A percentile compares a stretch with the other conserved stretches of the same genome.
phyloP scores from a whole-genome alignment of 495 filamentous ascomycete species.

The Tuber brumale region DNA sequence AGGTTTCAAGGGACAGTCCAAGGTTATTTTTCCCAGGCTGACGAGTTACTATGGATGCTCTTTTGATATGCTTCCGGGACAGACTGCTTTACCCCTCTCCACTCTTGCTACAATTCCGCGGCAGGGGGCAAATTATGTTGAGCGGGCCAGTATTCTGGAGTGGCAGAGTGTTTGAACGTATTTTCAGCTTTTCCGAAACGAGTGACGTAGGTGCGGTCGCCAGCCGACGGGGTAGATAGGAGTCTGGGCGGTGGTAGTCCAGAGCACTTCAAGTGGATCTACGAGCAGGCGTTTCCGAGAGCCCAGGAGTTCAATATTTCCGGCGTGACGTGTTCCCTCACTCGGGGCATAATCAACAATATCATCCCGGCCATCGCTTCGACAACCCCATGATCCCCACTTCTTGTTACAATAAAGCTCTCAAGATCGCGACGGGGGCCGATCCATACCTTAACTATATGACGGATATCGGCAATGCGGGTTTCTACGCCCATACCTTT shows the following conservation, averaged over 20 bases:
- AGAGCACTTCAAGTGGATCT: conserved; percentile 95
- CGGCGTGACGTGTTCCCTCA: conserved; percentile 92
- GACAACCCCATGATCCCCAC: conserved; percentile 97
- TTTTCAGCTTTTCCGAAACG: background rate
- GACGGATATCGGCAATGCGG: conserved; percentile 96
- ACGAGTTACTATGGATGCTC: conserved; percentile 97
- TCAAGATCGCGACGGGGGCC: conserved; percentile 80
- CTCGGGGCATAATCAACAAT: conserved; percentile 97
- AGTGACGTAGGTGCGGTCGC: background rate
- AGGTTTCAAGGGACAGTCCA: conserved; percentile 94
- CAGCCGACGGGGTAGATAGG: conserved; percentile 49
- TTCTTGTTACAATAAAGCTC: conserved; percentile 88
- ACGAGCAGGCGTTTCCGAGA: conserved; percentile 73
- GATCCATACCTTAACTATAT: conserved; percentile 93
- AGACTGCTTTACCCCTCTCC: conserved; percentile 89
- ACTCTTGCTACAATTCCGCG: conserved; percentile 94
- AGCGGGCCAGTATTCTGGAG: conserved; percentile 92
- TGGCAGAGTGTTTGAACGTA: conserved; percentile 49
- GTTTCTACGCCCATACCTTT: conserved; percentile 95
- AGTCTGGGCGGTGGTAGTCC: conserved; percentile 89
- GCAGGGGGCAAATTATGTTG: conserved; percentile 96
- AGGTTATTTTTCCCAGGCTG: conserved; percentile 84
- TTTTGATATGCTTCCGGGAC: conserved; percentile 92
- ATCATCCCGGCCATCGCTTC: conserved; percentile 98
- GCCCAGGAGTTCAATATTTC: conserved; percentile 83